Evolutionary conservation across 805 yeast genomes (phyloP).

Genomic region (Metschnikowia orientalis): DNA sequence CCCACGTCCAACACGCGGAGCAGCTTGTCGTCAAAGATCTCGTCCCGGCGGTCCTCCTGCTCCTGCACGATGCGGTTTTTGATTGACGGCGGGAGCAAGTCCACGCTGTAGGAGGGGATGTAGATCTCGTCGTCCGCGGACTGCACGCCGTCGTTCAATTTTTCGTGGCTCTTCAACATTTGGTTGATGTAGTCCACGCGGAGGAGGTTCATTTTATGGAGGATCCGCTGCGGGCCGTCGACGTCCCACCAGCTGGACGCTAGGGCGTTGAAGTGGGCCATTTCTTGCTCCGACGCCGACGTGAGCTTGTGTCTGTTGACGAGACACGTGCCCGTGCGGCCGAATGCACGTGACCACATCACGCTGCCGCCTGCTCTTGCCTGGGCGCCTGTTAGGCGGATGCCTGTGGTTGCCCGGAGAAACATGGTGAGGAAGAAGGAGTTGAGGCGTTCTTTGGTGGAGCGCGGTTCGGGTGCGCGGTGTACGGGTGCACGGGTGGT

Average conservation of each 20-base stretch:
- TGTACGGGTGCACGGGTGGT: too few species aligned
- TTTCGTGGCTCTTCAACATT: constrained; percentile 45
- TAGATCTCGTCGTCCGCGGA: constrained; percentile 47
- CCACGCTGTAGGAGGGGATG: constrained; percentile 73
- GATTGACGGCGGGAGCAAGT: constrained; percentile 59
- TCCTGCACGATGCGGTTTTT: constrained; percentile 44
- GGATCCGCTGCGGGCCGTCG: constrained; percentile 84
- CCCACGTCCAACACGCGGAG: constrained; percentile 79
- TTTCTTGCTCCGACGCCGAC: constrained; percentile 56
- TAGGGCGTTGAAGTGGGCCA: constrained; percentile 74
- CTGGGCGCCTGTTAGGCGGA: constrained; percentile 1
- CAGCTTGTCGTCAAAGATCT: constrained; percentile 30
- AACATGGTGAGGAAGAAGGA: constrained; percentile 9
- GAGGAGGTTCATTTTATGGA: constrained; percentile 89
- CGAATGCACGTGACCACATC: constrained; percentile 4
- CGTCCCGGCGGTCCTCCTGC: constrained; percentile 44
- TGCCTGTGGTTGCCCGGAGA: constrained; percentile 4
- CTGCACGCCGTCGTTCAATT: constrained; percentile 32
- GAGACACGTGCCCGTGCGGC: too few species aligned
- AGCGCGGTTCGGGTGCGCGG: too few species aligned
- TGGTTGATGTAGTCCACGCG: constrained; percentile 82
- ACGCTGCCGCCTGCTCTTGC: constrained; percentile 6
- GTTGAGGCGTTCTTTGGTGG: too few species aligned
- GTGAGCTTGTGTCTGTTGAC: constrained; percentile 19
- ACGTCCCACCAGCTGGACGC: constrained; percentile 99